Conservation (phyloP, 805 yeast species). For the Yarrowia alimentaria region DNA sequence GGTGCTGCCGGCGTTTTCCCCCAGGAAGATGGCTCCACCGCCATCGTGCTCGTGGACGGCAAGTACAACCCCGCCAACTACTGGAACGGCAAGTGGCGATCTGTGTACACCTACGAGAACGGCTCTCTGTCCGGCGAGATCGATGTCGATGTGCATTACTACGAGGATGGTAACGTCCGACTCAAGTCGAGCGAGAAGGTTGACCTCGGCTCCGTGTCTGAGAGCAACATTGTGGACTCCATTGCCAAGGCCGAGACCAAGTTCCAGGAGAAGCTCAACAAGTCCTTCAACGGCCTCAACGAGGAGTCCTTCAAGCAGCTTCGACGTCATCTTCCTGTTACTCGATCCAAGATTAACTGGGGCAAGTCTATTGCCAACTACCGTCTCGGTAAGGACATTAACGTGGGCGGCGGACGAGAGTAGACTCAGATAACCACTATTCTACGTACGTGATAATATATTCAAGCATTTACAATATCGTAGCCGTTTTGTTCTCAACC, state of each 20-base stretch:
- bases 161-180: constrained; percentile 93
- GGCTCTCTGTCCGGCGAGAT: constrained; percentile 53
- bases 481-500: too few relatives aligned
- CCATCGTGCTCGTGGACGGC: constrained; percentile 64
- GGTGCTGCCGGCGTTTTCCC: constrained; percentile 48
- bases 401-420: constrained; percentile 24
- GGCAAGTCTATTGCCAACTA: constrained; percentile 89
- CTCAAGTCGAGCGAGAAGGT: constrained; percentile 50
- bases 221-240: constrained; percentile 42
- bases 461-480: too few relatives aligned
- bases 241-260: constrained; percentile 59
- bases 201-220: constrained; percentile 28
- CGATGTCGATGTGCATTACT: constrained; percentile 79
- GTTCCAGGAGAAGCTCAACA: constrained; percentile 59
- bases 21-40: constrained; percentile 37
- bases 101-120: constrained; percentile 53
- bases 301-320: constrained; percentile 77
- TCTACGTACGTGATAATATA: too few relatives aligned
- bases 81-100: constrained; percentile 88
- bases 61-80: constrained; percentile 71
- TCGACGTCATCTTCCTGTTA: constrained; percentile 88
- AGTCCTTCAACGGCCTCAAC: constrained; percentile 67
- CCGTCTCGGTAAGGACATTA: constrained; percentile 58
- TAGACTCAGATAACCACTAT: too few relatives aligned
- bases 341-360: constrained; percentile 91